phyloP scores from a whole-genome alignment of 2,329 filamentous ascomycete genomes.

The Trichoderma aggressivum region DNA sequence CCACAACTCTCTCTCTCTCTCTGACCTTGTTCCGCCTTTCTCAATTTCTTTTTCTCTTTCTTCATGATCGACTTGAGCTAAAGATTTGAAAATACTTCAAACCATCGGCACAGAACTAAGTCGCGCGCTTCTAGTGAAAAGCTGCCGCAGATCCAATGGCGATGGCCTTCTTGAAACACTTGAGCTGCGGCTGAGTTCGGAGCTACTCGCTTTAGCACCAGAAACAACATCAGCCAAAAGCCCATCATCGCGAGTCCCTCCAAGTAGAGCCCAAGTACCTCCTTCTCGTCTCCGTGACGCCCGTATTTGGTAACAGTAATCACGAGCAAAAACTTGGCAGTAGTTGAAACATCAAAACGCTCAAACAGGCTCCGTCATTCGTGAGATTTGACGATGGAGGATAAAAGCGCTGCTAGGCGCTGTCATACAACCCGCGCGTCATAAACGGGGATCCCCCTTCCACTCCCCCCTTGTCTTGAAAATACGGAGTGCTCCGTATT shows the following conservation, averaged over 20 bases:
- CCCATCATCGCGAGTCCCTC: neutral
- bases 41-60: neutral
- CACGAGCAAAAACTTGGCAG: neutral
- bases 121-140: neutral
- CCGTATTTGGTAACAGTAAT: neutral
- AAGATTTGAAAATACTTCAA: neutral
- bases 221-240: neutral
- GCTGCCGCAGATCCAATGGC: neutral
- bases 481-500: constrained; percentile 1
- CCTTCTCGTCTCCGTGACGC: neutral
- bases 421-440: neutral
- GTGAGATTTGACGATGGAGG: neutral
- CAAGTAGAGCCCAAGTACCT: neutral
- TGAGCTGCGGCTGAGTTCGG: constrained; percentile 7
- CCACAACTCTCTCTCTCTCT: neutral
- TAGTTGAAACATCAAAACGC: neutral
- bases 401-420: neutral
- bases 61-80: neutral
- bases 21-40: neutral
- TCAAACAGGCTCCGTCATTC: neutral
- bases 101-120: neutral
- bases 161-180: neutral
- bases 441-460: neutral
- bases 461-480: neutral
- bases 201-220: neutral